Evolutionary conservation across 208 protist species (phyloP).

Genomic region (Crithidia thermophila): DNA sequence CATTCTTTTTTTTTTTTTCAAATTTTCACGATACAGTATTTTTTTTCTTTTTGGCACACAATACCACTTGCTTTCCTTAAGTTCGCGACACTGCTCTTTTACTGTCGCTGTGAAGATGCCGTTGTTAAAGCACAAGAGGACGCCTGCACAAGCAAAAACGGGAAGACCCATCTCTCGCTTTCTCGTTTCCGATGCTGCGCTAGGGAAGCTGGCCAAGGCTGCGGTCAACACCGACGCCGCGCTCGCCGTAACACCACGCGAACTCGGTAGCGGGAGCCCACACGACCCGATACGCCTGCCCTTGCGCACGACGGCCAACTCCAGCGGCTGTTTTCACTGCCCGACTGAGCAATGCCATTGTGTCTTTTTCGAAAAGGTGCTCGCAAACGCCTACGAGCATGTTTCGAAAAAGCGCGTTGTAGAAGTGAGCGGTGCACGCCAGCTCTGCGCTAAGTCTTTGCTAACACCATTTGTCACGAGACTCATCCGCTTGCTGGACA

Average conservation of each 20-base stretch:
- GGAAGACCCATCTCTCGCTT: slow-evolving; percentile 37
- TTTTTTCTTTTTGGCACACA: slow-evolving; percentile 5
- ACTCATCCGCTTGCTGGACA: slow-evolving; percentile 48
- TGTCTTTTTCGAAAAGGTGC: slow-evolving; percentile 43
- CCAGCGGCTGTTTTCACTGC: slow-evolving; percentile 73
- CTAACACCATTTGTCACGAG: slow-evolving; percentile 81
- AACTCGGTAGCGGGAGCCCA: slow-evolving; percentile 52
- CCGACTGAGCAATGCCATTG: slow-evolving; percentile 49
- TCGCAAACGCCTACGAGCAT: slow-evolving; percentile 49
- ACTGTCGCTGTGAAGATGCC: slow-evolving; percentile 16
- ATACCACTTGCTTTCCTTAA: not conserved
- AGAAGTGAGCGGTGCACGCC: slow-evolving; percentile 65
- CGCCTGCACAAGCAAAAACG: not conserved
- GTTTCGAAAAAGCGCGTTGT: slow-evolving; percentile 64
- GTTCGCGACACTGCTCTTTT: not conserved
- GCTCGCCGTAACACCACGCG: slow-evolving; percentile 7
- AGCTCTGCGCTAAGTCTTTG: slow-evolving; percentile 87
- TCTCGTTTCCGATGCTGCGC: slow-evolving; percentile 38
- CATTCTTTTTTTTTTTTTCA: slow-evolving; percentile 2
- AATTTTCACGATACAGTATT: not conserved
- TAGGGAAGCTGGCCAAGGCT: slow-evolving; percentile 25
- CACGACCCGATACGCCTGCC: slow-evolving; percentile 60
- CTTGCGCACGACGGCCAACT: slow-evolving; percentile 52
- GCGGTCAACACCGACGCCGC: slow-evolving; percentile 19
- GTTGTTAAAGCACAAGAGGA: slow-evolving; percentile 27